Percentiles rank a stretch among this genome's conserved stretches.
Evolutionary conservation across 2,329 filamentous ascomycete genomes (phyloP).

Genomic region (Aspergillus sp.): DNA sequence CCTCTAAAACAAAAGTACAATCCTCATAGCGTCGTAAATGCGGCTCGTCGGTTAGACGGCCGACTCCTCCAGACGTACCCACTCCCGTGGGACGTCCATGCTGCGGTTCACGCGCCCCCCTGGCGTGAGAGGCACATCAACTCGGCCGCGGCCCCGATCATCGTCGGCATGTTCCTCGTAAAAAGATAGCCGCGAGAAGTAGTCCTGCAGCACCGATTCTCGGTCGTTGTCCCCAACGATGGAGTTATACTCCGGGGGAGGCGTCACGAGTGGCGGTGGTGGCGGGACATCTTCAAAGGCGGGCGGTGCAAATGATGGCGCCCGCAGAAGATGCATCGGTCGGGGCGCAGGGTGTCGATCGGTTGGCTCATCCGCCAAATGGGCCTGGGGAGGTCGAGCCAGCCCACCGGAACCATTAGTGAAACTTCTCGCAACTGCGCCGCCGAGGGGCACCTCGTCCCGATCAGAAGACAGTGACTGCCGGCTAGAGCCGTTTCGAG

Average conservation of each 20-base stretch:
- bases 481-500: slow-evolving; percentile 29
- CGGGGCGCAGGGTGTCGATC: slow-evolving; percentile 53
- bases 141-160: slow-evolving; percentile 46
- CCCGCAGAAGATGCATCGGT: slow-evolving; percentile 80
- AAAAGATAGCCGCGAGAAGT: slow-evolving; percentile 74
- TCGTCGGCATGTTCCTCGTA: slow-evolving; percentile 66
- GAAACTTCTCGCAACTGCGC: slow-evolving; percentile 38
- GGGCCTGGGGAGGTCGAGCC: slow-evolving; percentile 52
- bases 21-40: slow-evolving; percentile 1
- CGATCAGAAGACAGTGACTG: slow-evolving; percentile 25
- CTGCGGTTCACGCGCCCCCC: slow-evolving; percentile 63
- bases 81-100: slow-evolving; percentile 63
- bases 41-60: slow-evolving; percentile 10
- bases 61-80: slow-evolving; percentile 47
- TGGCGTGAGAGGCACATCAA: slow-evolving; percentile 64
- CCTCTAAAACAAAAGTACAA: slow-evolving; percentile 1
- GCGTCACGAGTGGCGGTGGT: slow-evolving; percentile 72
- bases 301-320: slow-evolving; percentile 84
- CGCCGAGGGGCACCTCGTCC: slow-evolving; percentile 30
- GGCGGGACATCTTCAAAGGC: slow-evolving; percentile 80
- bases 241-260: slow-evolving; percentile 80
- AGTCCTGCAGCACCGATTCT: slow-evolving; percentile 74
- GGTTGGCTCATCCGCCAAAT: slow-evolving; percentile 49
- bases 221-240: slow-evolving; percentile 70
- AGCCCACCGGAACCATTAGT: slow-evolving; percentile 43